Conservation (phyloP, 352 stramenopile genomes). For the Hyphochytrium catenoides region DNA sequence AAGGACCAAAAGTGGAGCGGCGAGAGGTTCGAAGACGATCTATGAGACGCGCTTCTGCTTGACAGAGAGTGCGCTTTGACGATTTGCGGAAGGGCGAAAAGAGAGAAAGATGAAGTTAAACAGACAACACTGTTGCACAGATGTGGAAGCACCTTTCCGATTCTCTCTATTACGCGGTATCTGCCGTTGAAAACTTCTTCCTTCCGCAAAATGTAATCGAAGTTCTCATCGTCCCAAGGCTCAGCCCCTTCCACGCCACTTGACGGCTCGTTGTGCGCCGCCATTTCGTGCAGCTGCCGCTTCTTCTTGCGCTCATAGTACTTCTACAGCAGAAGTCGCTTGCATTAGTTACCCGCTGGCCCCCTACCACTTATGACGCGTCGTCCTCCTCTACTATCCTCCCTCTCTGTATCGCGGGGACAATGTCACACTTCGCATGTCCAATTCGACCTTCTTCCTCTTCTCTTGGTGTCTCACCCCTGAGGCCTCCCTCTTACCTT, state of each 20-base stretch:
- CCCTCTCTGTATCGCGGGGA: conserved; percentile 1
- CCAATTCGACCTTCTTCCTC: too few species aligned
- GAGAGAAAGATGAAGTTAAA: neutral
- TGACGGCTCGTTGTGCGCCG: conserved; percentile 32
- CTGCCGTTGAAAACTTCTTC: conserved; percentile 47
- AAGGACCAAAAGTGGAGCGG: conserved; percentile 1
- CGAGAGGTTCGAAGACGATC: conserved; percentile 6
- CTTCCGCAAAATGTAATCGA: conserved; percentile 28
- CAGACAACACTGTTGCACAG: neutral
- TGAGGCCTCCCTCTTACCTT: too few species aligned
- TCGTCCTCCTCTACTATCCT: neutral
- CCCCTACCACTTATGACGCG: conserved; percentile 6
- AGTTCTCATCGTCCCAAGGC: conserved; percentile 13
- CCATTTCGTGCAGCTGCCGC: conserved; percentile 17
- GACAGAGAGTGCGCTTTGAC: neutral
- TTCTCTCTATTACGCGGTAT: conserved; percentile 35
- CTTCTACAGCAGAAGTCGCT: conserved; percentile 18
- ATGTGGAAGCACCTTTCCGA: conserved; percentile 27
- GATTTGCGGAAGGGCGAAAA: neutral
- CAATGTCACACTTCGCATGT: too few species aligned
- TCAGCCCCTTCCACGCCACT: conserved; percentile 13
- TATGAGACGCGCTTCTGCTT: neutral
- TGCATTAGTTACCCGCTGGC: neutral
- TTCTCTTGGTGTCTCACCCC: too few species aligned
- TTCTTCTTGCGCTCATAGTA: conserved; percentile 58